These are phyloP conservation scores for Nepenthes gracilis DNA, from an alignment of 148 eudicot species.

Conservation along the genomic window DNA sequence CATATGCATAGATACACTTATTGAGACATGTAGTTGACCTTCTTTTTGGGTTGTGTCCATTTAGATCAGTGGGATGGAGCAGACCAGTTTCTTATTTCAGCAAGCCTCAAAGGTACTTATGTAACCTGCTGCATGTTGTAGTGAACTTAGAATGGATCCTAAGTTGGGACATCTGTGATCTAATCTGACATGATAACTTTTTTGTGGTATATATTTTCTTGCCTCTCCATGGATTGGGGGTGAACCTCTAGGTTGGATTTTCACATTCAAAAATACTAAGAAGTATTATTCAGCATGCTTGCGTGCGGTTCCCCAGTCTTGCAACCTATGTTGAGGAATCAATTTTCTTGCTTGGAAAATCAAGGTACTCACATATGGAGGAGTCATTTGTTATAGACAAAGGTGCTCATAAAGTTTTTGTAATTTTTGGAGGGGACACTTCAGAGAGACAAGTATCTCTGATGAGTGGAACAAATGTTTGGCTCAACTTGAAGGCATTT, in stretches of 20 bases:
- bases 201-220: too few species aligned
- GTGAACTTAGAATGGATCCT: too few species aligned
- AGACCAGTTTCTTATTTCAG: constrained; percentile 92
- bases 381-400: constrained; percentile 15
- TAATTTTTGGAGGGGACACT: constrained; percentile 87
- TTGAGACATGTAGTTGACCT: not conserved
- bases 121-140: not conserved
- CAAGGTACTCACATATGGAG: constrained; percentile 13
- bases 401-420: constrained; percentile 46
- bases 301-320: constrained; percentile 51
- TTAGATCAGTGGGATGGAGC: constrained; percentile 97
- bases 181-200: too few species aligned
- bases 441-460: constrained; percentile 93
- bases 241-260: constrained; percentile 61
- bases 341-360: constrained; percentile 17
- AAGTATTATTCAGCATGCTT: constrained; percentile 64
- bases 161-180: too few species aligned
- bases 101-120: constrained; percentile 78
- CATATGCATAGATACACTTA: too few species aligned
- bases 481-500: constrained; percentile 74
- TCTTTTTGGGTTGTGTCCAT: not conserved
- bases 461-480: constrained; percentile 94
- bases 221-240: not conserved
- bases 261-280: constrained; percentile 75
- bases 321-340: constrained; percentile 20